Evolutionary conservation across 2,329 filamentous ascomycete species (phyloP).

Genomic region (Fusarium nematophilum): DNA sequence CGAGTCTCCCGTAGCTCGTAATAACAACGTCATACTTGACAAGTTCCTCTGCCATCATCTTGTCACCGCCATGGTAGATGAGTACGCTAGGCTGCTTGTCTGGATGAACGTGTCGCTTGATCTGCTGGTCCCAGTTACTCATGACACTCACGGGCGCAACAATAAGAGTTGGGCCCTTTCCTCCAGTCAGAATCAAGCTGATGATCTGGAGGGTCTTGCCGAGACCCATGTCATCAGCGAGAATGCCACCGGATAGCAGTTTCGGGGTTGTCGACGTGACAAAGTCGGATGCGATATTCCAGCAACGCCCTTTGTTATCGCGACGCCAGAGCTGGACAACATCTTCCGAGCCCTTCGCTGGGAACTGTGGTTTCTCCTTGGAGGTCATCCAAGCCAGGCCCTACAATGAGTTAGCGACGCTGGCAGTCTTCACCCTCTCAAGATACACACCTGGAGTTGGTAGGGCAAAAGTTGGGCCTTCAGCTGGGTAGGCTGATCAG

Average conservation of each 20-base stretch:
- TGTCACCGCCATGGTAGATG: slow-evolving; percentile 77
- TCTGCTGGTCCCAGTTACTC: slow-evolving; percentile 90
- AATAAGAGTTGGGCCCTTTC: slow-evolving; percentile 76
- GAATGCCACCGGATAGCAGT: slow-evolving; percentile 82
- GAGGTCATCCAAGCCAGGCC: slow-evolving; percentile 84
- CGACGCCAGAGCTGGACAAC: slow-evolving; percentile 82
- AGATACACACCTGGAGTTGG: slow-evolving; percentile 68
- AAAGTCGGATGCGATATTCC: slow-evolving; percentile 72
- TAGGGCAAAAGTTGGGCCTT: slow-evolving; percentile 79
- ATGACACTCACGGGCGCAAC: slow-evolving; percentile 86
- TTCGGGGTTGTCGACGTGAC: slow-evolving; percentile 66
- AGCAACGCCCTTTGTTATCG: slow-evolving; percentile 60
- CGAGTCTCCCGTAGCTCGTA: slow-evolving; percentile 84
- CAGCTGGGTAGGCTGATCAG: slow-evolving; percentile 73
- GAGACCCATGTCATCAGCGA: slow-evolving; percentile 91
- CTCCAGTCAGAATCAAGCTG: slow-evolving; percentile 74
- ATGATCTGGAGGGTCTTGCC: slow-evolving; percentile 92
- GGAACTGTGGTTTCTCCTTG: slow-evolving; percentile 78
- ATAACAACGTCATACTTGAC: slow-evolving; percentile 80
- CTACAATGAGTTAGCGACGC: slow-evolving; percentile 54
- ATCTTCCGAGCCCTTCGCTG: slow-evolving; percentile 67
- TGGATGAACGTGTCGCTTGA: slow-evolving; percentile 74
- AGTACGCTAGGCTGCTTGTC: slow-evolving; percentile 74
- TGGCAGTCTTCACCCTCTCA: background rate
- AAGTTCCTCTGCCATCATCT: slow-evolving; percentile 68